phyloP scores from a whole-genome alignment of 768 basidiomycete species.

The Floccularia luteovirens region DNA sequence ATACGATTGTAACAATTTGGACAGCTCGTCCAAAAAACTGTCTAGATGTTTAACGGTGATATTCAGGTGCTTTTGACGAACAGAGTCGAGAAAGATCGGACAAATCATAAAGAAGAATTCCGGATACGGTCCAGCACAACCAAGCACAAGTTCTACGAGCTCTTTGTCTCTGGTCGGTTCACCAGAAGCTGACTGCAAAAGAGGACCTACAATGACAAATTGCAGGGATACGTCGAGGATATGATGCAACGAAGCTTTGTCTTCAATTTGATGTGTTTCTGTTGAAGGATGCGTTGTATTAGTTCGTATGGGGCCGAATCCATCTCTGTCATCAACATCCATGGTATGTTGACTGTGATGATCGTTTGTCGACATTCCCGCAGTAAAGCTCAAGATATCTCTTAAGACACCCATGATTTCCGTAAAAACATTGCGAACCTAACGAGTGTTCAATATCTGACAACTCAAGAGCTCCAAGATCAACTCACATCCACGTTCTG shows the following conservation, averaged over 20 bases:
- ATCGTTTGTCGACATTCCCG: slow-evolving; percentile 17
- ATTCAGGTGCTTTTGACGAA: slow-evolving; percentile 46
- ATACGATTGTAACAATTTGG: slow-evolving; percentile 44
- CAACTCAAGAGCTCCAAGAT: not conserved
- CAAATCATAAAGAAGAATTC: slow-evolving; percentile 56
- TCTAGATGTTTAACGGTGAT: slow-evolving; percentile 45
- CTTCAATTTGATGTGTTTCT: slow-evolving; percentile 18
- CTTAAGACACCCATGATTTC: slow-evolving; percentile 23
- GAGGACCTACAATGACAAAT: slow-evolving; percentile 56
- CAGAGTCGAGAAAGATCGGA: slow-evolving; percentile 44
- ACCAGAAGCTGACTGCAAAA: slow-evolving; percentile 49
- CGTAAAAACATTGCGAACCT: slow-evolving; percentile 48
- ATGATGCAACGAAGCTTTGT: slow-evolving; percentile 19
- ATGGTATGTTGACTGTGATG: slow-evolving; percentile 13
- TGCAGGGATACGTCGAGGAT: slow-evolving; percentile 46
- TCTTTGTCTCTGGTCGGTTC: slow-evolving; percentile 58
- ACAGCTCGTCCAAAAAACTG: slow-evolving; percentile 46
- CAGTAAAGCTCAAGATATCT: slow-evolving; percentile 29
- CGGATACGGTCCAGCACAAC: slow-evolving; percentile 29
- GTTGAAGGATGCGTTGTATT: slow-evolving; percentile 20
- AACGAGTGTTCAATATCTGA: not conserved
- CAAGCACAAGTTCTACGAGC: slow-evolving; percentile 43
- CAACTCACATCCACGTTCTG: slow-evolving; percentile 57
- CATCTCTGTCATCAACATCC: slow-evolving; percentile 42
- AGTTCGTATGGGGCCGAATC: slow-evolving; percentile 47